Base-by-base conservation (phyloP, 2,329 filamentous ascomycete genomes). In the Hypoxylon sp. region DNA sequence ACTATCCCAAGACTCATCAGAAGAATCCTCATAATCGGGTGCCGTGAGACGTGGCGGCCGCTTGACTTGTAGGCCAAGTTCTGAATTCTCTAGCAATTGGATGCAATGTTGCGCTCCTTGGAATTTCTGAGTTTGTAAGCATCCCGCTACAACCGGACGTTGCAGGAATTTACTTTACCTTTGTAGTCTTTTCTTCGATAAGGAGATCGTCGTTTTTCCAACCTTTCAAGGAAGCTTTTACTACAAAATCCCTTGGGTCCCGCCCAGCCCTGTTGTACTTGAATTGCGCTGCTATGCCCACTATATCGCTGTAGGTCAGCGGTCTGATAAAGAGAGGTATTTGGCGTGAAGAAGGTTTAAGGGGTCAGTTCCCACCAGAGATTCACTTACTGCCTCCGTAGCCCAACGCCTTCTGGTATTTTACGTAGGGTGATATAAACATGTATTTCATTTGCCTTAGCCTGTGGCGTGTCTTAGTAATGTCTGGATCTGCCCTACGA, bases 251-350 rank as follows among this genome's bases (percentile, higher is more conserved):
- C 36, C 11, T 27, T 3, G 5, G 9, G 2, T 5, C 5, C n/a
- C n/a, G n/a, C n/a, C n/a, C n/a, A n/a, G n/a, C n/a, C n/a, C 15
- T 13, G 2, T 29, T 4, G 16, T 41, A 48, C 34, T 19, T 50
- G 12, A 34, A 59, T 7, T 56, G 56, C 25, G 56, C 32, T 5
- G 49, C 49, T 11, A 59, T 7, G 8, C 56, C 54, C 41, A 47
- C 54, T 57, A 20, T 8, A 7, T 15, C 9, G 6, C 16, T 53
- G 23, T 2, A 3, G 3, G 21, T 56, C 9, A 46, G 49, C 9
- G 34, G 3, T 34, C n/a, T n/a, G n/a, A n/a, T n/a, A n/a, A n/a
- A n/a, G n/a, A n/a, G n/a, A n/a, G n/a, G n/a, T n/a, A n/a, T n/a
- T n/a, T n/a, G n/a, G n/a, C n/a, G n/a, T n/a, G n/a, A n/a, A n/a